Evolutionary conservation across 495 filamentous ascomycete genomes (phyloP).

Genomic region (Xylaria curta): DNA sequence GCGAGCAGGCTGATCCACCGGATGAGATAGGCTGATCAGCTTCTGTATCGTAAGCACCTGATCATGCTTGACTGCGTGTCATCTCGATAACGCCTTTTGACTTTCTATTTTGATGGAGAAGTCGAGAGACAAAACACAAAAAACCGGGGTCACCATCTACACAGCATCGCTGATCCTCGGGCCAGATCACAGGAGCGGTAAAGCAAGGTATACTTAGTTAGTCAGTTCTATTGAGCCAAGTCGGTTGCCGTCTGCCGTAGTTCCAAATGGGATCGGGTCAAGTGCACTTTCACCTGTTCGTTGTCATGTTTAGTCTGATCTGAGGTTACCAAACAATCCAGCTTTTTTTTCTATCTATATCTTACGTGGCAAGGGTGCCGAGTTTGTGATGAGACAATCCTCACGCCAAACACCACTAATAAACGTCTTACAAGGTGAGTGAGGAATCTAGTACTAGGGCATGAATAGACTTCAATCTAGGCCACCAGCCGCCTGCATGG

Average conservation of each 20-base stretch:
- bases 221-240: conserved; percentile 3
- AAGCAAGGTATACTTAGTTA: too few relatives aligned
- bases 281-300: neutral
- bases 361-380: conserved; percentile 11
- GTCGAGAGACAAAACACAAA: neutral
- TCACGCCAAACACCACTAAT: neutral
- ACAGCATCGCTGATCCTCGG: conserved; percentile 1
- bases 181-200: conserved; percentile 6
- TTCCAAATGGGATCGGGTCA: neutral
- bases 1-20: neutral
- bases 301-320: neutral
- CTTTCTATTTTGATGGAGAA: neutral
- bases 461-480: conserved; percentile 21
- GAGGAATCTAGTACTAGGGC: neutral
- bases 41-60: conserved; percentile 36
- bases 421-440: neutral
- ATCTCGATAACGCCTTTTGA: conserved; percentile 32
- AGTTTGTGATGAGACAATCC: neutral
- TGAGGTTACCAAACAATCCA: conserved; percentile 16
- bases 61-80: conserved; percentile 45
- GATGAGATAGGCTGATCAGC: conserved; percentile 12
- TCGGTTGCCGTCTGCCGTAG: conserved; percentile 2
- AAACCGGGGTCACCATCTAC: conserved; percentile 2
- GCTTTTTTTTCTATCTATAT: conserved; percentile 4
- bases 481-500: conserved; percentile 12